Percentiles rank a stretch among this genome's conserved stretches.
Conservation (phyloP, 2,329 filamentous ascomycete genomes). For the Incumbomyces lentus region DNA sequence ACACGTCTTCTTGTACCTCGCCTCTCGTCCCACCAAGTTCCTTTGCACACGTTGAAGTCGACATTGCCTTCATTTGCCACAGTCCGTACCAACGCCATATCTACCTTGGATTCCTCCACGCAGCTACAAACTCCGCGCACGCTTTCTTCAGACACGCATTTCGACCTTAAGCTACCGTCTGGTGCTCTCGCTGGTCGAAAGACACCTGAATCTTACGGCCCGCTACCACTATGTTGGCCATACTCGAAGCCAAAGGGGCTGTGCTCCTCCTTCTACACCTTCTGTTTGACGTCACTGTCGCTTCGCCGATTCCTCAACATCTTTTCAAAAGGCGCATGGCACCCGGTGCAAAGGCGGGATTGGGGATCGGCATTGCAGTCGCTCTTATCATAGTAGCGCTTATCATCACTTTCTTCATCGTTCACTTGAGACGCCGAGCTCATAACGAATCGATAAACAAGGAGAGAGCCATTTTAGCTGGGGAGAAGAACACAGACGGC, state of each 20-base stretch:
- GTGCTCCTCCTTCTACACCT: slow-evolving; percentile 9
- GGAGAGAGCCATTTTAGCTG: slow-evolving; percentile 18
- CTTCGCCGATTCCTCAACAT: slow-evolving; percentile 11
- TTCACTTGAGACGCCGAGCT: slow-evolving; percentile 17
- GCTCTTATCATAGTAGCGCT: slow-evolving; percentile 12
- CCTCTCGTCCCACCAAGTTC: slow-evolving; percentile 1
- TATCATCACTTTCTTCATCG: slow-evolving; percentile 16
- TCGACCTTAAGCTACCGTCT: background rate
- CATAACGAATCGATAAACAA: slow-evolving; percentile 17
- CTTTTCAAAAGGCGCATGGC: slow-evolving; percentile 16
- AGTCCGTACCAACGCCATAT: too few species aligned
- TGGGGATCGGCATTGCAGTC: slow-evolving; percentile 19
- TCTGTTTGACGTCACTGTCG: slow-evolving; percentile 9
- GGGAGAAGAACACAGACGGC: slow-evolving; percentile 20
- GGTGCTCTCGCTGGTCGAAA: background rate
- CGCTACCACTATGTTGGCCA: background rate
- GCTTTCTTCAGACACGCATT: background rate
- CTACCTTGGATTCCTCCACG: too few species aligned
- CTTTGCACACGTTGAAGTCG: background rate
- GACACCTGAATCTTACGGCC: background rate
- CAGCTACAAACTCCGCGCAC: background rate
- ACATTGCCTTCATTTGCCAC: background rate
- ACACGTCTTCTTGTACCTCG: background rate
- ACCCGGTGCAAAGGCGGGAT: slow-evolving; percentile 19
- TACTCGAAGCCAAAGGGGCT: background rate